Evolutionary conservation across 805 yeast species (phyloP).

Genomic region (Ogataea nakhonphanomensis): DNA sequence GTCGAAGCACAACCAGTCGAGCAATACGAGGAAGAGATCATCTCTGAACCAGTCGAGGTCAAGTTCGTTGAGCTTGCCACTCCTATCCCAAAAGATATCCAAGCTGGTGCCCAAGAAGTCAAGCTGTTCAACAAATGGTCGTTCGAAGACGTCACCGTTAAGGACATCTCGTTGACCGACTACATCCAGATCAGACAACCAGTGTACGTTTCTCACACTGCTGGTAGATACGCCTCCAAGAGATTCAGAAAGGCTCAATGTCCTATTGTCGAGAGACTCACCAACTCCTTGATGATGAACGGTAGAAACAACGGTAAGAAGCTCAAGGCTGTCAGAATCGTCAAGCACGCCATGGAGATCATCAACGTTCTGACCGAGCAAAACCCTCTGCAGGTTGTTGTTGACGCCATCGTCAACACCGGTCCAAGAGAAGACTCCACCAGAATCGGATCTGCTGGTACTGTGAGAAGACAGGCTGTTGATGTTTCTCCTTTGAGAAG

Average conservation of each 20-base stretch:
- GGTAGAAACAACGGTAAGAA: conserved; percentile 99
- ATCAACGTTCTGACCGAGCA: conserved; percentile 95
- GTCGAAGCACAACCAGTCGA: conserved; percentile 65
- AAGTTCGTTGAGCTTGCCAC: conserved; percentile 87
- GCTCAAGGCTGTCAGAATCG: conserved; percentile 99
- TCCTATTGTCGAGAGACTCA: conserved; percentile 98
- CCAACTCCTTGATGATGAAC: conserved; percentile 99
- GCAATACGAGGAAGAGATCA: conserved; percentile 58
- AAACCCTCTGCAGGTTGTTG: conserved; percentile 99
- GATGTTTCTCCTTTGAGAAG: conserved; percentile 99
- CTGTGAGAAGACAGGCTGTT: conserved; percentile 99
- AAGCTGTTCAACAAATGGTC: conserved; percentile 99
- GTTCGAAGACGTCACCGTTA: conserved; percentile 94
- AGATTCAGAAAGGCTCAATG: conserved; percentile 99
- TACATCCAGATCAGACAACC: conserved; percentile 98
- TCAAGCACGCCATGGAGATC: conserved; percentile 98
- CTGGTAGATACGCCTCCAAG: conserved; percentile 99
- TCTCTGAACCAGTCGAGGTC: conserved; percentile 79
- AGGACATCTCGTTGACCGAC: conserved; percentile 97
- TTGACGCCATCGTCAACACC: conserved; percentile 99
- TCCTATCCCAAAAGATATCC: conserved; percentile 94
- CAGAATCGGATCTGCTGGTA: conserved; percentile 99
- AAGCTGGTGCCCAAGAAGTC: conserved; percentile 92
- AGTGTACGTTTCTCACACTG: conserved; percentile 97
- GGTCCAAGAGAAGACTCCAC: conserved; percentile 99